A percentile compares a stretch with the other conserved stretches of the same genome.
Evolutionary conservation across 176 grass and related monocot species (phyloP).

Genomic region (Phoenix roebelenii): DNA sequence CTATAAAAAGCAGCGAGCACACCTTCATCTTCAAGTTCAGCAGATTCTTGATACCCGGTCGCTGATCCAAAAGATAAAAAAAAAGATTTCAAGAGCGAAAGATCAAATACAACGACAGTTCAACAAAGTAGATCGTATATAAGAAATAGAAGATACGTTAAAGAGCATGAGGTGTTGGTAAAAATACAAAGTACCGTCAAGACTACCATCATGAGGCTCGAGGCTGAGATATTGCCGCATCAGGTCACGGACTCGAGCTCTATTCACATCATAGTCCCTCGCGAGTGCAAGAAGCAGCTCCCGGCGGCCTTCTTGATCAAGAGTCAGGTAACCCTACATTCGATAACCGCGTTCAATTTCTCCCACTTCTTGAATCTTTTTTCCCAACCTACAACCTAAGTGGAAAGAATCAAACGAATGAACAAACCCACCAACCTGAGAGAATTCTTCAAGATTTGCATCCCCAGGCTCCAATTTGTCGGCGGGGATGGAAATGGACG

Average conservation of each 20-base stretch:
- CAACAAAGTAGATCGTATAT: not conserved
- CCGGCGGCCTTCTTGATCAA: constrained; percentile 39
- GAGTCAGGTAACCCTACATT: constrained; percentile 47
- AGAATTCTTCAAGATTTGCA: constrained; percentile 51
- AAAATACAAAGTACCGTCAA: not conserved
- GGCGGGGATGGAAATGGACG: constrained; percentile 33
- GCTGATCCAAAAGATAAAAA: not conserved
- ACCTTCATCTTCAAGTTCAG: constrained; percentile 32
- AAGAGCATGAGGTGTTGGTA: too few relatives aligned
- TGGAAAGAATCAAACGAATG: not conserved
- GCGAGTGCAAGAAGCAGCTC: constrained; percentile 62
- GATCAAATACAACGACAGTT: not conserved
- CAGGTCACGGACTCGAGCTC: constrained; percentile 49
- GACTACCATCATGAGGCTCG: constrained; percentile 19
- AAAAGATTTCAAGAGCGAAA: too few relatives aligned
- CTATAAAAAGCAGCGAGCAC: constrained; percentile 49
- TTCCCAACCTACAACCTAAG: not conserved
- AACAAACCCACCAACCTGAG: constrained; percentile 21
- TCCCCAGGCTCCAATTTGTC: constrained; percentile 14
- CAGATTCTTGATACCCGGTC: constrained; percentile 10
- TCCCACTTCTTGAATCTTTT: not conserved
- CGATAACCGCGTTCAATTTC: not conserved
- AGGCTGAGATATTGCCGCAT: constrained; percentile 65
- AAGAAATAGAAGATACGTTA: too few relatives aligned
- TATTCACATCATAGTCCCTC: constrained; percentile 71